phyloP scores from a whole-genome alignment of 768 basidiomycete genomes.

The Lactifluus subvellereus region DNA sequence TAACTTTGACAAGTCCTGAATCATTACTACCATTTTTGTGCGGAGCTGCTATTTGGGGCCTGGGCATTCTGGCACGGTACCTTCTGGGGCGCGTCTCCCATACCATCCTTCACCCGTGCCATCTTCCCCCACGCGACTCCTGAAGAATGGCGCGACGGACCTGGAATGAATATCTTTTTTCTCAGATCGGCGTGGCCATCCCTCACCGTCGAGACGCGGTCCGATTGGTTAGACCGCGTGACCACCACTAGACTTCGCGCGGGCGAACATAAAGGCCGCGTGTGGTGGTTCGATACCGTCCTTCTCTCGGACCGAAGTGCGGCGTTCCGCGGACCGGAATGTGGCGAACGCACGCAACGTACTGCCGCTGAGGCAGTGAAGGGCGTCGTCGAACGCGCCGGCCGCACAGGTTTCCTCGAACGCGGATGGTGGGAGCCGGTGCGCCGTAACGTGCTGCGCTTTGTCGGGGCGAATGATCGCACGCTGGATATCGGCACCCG shows the following conservation, averaged over 20 bases:
- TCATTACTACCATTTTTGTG: constrained; percentile 86
- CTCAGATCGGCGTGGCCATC: constrained; percentile 70
- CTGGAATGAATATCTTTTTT: constrained; percentile 74
- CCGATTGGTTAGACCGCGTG: constrained; percentile 68
- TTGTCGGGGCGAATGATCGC: constrained; percentile 46
- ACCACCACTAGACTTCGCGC: constrained; percentile 23
- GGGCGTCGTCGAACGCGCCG: constrained; percentile 39
- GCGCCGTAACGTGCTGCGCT: constrained; percentile 56
- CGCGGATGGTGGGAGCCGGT: constrained; percentile 80
- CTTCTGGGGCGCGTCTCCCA: constrained; percentile 23
- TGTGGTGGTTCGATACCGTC: constrained; percentile 66
- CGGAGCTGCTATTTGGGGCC: constrained; percentile 69
- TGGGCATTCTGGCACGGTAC: constrained; percentile 72
- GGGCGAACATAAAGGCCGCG: constrained; percentile 30
- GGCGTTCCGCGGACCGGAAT: constrained; percentile 58
- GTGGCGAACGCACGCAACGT: constrained; percentile 60
- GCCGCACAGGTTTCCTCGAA: constrained; percentile 27
- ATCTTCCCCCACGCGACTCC: constrained; percentile 63
- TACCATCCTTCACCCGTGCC: constrained; percentile 45
- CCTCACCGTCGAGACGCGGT: constrained; percentile 56
- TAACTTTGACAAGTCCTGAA: constrained; percentile 43
- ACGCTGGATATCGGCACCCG: constrained; percentile 30
- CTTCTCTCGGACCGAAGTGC: constrained; percentile 74
- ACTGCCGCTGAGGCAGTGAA: constrained; percentile 62
- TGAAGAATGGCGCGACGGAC: constrained; percentile 67